Evolutionary conservation across 2,329 filamentous ascomycete genomes (phyloP).

Genomic region (Stagonosporopsis vannaccii): DNA sequence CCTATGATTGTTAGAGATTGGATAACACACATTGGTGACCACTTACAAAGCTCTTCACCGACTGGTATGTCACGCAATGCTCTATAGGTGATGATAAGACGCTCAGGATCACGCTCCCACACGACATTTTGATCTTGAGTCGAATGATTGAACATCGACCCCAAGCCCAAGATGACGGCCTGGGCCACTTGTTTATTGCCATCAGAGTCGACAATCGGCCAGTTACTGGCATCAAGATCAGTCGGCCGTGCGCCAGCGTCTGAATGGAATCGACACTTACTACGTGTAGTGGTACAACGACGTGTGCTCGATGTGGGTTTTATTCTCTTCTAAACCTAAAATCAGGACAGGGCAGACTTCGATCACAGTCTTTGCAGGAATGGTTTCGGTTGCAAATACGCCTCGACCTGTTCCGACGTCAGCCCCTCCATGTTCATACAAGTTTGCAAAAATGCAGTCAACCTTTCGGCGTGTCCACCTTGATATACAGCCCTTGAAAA

Average conservation of each 20-base stretch:
- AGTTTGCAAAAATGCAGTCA: not conserved
- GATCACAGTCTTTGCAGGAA: slow-evolving; percentile 58
- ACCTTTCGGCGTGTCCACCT: slow-evolving; percentile 61
- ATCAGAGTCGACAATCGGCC: slow-evolving; percentile 44
- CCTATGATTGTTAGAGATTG: slow-evolving; percentile 35
- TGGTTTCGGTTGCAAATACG: slow-evolving; percentile 57
- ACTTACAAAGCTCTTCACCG: slow-evolving; percentile 64
- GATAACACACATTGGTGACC: not conserved
- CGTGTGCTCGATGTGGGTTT: slow-evolving; percentile 58
- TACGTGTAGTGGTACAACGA: slow-evolving; percentile 65
- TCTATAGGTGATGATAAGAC: slow-evolving; percentile 57
- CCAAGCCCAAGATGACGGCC: slow-evolving; percentile 63
- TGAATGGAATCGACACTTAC: slow-evolving; percentile 40
- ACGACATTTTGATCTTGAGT: slow-evolving; percentile 61
- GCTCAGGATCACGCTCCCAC: slow-evolving; percentile 59
- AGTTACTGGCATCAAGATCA: slow-evolving; percentile 48
- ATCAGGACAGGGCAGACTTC: slow-evolving; percentile 63
- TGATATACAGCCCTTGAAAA: slow-evolving; percentile 52
- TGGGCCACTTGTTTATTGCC: slow-evolving; percentile 53
- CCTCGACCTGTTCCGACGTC: slow-evolving; percentile 55
- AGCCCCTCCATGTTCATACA: not conserved
- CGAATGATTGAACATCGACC: slow-evolving; percentile 67
- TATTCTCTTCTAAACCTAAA: slow-evolving; percentile 57
- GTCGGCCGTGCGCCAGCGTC: not conserved
- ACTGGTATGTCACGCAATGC: slow-evolving; percentile 57